Evolutionary conservation across 257 asterid genomes (phyloP).

Genomic region (Cruciata laevipes): DNA sequence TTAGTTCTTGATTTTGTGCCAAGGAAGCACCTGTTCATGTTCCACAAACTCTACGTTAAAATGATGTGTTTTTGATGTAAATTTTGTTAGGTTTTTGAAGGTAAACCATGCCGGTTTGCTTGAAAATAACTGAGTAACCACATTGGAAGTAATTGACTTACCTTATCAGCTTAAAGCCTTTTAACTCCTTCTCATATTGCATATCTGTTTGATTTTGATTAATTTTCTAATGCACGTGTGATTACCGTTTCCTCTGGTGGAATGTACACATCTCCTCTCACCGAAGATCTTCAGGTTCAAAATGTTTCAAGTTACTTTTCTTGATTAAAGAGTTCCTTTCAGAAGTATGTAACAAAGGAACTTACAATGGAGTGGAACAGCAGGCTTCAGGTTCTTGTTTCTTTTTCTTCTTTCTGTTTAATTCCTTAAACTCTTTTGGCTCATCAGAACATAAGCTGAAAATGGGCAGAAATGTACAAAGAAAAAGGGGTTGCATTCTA

Average conservation of each 20-base stretch:
- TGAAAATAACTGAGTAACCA: conserved; percentile 44
- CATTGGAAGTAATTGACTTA: conserved; percentile 88
- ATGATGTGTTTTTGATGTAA: neutral
- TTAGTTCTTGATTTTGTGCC: conserved; percentile 61
- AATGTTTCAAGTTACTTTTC: neutral
- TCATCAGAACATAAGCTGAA: conserved; percentile 1
- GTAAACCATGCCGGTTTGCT: conserved; percentile 91
- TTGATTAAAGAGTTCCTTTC: conserved; percentile 5
- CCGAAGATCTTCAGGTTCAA: conserved; percentile 60
- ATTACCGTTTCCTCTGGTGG: conserved; percentile 92
- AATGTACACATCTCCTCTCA: conserved; percentile 85
- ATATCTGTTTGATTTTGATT: conserved; percentile 8
- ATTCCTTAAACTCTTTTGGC: too few relatives aligned
- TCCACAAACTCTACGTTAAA: conserved; percentile 12
- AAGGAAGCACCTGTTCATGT: conserved; percentile 69
- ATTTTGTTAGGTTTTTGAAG: conserved; percentile 27
- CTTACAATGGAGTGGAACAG: conserved; percentile 71
- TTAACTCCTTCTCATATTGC: neutral
- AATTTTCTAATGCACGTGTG: conserved; percentile 77
- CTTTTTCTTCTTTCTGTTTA: neutral
- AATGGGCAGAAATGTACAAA: conserved; percentile 74
- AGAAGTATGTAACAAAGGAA: conserved; percentile 18
- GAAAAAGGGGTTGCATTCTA: conserved; percentile 68
- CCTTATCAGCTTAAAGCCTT: conserved; percentile 8
- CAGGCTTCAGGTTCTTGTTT: conserved; percentile 48